Evolutionary conservation across 306 rosid genomes (phyloP).

Genomic region (Dalbergia cultrata): DNA sequence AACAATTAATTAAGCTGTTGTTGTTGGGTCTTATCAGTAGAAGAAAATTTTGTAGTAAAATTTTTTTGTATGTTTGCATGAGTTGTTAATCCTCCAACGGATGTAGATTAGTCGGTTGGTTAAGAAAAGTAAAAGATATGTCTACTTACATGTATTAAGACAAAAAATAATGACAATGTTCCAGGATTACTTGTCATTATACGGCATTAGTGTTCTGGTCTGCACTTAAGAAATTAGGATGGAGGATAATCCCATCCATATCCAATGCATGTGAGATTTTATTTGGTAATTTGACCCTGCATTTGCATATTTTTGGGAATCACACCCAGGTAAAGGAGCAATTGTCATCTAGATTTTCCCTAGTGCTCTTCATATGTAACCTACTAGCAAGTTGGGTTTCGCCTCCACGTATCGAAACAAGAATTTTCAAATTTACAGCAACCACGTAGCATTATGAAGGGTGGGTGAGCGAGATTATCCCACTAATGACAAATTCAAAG

Average conservation of each 20-base stretch:
- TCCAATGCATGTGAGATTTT: constrained; percentile 45
- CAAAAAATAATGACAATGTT: constrained; percentile 46
- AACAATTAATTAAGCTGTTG: constrained; percentile 25
- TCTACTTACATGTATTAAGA: constrained; percentile 21
- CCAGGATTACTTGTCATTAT: constrained; percentile 1
- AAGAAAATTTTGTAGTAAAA: constrained; percentile 1
- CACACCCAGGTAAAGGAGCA: background rate
- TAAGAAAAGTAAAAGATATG: constrained; percentile 30
- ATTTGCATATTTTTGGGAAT: constrained; percentile 35
- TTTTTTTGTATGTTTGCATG: constrained; percentile 43
- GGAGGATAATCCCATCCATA: constrained; percentile 10
- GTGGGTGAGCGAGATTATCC: constrained; percentile 34
- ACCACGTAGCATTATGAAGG: constrained; percentile 33
- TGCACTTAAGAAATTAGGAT: constrained; percentile 21
- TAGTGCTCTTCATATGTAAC: constrained; percentile 42
- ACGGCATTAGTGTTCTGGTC: background rate
- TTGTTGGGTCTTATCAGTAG: constrained; percentile 50
- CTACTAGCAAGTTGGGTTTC: constrained; percentile 44
- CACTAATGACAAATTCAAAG: constrained; percentile 9
- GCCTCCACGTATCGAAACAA: constrained; percentile 44
- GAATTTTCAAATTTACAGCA: background rate
- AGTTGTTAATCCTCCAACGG: constrained; percentile 46
- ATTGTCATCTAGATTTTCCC: constrained; percentile 14
- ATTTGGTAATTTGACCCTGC: constrained; percentile 32
- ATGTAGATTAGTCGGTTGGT: constrained; percentile 22